Evolutionary conservation across 2,329 filamentous ascomycete species (phyloP).

Genomic region (Didymella sp.): DNA sequence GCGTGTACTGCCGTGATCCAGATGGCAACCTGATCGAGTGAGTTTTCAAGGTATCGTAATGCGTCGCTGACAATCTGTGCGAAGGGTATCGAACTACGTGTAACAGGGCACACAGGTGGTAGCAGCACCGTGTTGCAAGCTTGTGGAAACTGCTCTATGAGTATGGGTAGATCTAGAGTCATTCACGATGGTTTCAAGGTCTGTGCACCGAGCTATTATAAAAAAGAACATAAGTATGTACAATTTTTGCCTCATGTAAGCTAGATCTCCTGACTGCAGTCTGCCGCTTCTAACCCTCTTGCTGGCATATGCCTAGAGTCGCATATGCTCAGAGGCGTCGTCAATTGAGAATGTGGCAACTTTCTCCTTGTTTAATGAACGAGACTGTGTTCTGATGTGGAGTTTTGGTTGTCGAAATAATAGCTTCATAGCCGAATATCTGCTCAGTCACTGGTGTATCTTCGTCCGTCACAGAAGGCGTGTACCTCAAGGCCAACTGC

Average conservation of each 20-base stretch:
- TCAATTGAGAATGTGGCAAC: background rate
- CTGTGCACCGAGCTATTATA: no score
- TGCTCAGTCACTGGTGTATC: background rate
- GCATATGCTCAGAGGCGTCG: background rate
- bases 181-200: background rate
- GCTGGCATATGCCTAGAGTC: background rate
- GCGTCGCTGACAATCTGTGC: background rate
- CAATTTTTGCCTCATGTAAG: background rate
- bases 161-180: no score
- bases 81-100: conserved; percentile 8
- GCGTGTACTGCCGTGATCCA: conserved; percentile 24
- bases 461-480: background rate
- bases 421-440: background rate
- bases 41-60: background rate
- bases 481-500: background rate
- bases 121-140: no score
- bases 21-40: conserved; percentile 26
- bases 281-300: background rate
- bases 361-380: background rate
- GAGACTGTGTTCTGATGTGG: background rate
- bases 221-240: background rate
- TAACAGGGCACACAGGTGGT: background rate
- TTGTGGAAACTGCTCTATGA: background rate
- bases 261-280: background rate
- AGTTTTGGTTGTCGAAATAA: background rate